phyloP scores from a whole-genome alignment of 2,329 filamentous ascomycete genomes.

The Sporothrix protearum region DNA sequence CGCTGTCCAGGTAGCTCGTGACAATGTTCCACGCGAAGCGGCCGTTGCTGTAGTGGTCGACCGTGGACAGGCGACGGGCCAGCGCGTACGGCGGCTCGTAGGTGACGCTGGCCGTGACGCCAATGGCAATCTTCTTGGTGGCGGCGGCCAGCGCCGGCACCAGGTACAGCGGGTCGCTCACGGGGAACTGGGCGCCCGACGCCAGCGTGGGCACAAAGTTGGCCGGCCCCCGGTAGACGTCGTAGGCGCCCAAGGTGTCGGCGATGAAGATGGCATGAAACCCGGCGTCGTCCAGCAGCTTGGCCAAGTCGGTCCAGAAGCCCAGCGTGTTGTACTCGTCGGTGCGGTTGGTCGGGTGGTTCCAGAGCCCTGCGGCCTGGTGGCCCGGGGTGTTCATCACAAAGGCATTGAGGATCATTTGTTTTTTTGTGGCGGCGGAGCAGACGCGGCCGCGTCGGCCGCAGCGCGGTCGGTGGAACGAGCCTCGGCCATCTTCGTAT shows the following conservation, averaged over 20 bases:
- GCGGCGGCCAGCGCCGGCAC: constrained; percentile 23
- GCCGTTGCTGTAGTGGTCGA: constrained; percentile 25
- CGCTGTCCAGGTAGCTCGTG: constrained; percentile 27
- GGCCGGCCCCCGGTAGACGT: constrained; percentile 26
- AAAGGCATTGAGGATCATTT: constrained; percentile 44
- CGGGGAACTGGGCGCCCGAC: constrained; percentile 26
- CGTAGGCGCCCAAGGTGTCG: constrained; percentile 26
- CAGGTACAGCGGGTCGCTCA: constrained; percentile 23
- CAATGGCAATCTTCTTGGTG: constrained; percentile 23
- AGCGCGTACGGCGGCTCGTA: constrained; percentile 23
- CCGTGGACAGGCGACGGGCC: constrained; percentile 20
- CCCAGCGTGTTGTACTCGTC: constrained; percentile 24
- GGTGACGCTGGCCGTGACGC: constrained; percentile 19
- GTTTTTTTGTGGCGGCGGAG: constrained; percentile 31
- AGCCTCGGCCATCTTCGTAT: not conserved
- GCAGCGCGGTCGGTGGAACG: not conserved
- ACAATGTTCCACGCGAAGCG: constrained; percentile 30
- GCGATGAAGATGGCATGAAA: constrained; percentile 28
- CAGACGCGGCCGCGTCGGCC: not conserved
- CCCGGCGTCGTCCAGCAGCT: constrained; percentile 24
- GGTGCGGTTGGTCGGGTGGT: constrained; percentile 24
- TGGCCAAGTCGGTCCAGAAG: constrained; percentile 26
- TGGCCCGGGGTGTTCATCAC: constrained; percentile 32
- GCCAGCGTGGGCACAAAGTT: constrained; percentile 24
- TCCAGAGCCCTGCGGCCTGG: constrained; percentile 26